Conservation (phyloP, 352 stramenopile genomes). For the Phytophthora citrophthora region DNA sequence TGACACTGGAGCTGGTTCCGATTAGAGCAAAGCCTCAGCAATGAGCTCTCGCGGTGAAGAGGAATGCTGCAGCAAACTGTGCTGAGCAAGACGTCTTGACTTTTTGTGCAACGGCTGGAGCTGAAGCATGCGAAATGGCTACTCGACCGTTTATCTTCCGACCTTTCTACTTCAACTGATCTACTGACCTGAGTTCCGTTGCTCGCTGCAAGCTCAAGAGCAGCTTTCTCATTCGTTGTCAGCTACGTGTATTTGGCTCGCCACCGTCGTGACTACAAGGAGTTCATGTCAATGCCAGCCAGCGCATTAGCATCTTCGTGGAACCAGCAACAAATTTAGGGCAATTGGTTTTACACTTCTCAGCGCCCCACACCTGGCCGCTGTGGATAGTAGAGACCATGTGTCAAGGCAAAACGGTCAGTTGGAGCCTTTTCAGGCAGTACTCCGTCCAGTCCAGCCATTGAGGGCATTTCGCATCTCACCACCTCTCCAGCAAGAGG, state of each 20-base stretch:
- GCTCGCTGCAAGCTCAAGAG: background rate
- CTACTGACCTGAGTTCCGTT: conserved; percentile 1
- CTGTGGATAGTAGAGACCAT: conserved; percentile 25
- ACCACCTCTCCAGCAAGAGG: conserved; percentile 2
- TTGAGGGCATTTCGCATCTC: conserved; percentile 17
- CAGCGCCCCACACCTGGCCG: conserved; percentile 23
- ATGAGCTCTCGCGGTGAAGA: background rate
- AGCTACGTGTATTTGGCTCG: background rate
- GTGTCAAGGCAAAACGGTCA: conserved; percentile 26
- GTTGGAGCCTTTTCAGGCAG: conserved; percentile 7
- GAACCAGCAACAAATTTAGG: conserved; percentile 14
- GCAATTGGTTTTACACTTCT: conserved; percentile 34
- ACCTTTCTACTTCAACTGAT: conserved; percentile 6
- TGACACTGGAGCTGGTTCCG: background rate
- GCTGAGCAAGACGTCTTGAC: no score
- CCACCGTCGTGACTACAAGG: no score
- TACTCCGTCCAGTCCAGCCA: background rate
- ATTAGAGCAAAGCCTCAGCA: background rate
- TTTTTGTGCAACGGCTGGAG: background rate
- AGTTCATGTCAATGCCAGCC: no score
- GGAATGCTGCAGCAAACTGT: background rate
- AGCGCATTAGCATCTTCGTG: no score
- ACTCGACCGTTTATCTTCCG: conserved; percentile 14
- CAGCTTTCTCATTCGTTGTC: background rate
- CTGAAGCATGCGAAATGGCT: conserved; percentile 19